Base-by-base conservation (phyloP, 2,329 filamentous ascomycete species). In the Aspergillus jensenii region DNA sequence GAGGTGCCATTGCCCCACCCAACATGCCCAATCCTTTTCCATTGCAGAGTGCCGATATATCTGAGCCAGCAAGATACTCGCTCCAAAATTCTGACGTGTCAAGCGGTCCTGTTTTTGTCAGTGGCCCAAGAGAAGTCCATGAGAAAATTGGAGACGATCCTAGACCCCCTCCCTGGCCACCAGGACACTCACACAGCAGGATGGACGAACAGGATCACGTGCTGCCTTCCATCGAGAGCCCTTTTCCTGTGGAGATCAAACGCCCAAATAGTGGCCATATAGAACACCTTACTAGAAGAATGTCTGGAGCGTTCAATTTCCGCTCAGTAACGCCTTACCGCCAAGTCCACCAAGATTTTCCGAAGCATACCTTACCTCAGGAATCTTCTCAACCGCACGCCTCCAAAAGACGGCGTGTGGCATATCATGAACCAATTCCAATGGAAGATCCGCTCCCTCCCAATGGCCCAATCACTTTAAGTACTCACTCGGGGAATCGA, bases 141-240 rank as follows among this genome's bases (percentile, higher is more conserved):
- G 60, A 62, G 14, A 63, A 50, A 39, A 61, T 45, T 47, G 55
- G 62, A 44, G 54, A 56, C 31, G 64, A 65, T 55, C 47, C 61
- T 54, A 60, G 64, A 31, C 58, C 61, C 45, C 60, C 58, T 12
- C 40, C 62, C 46, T 64, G 63, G 37, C 31, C 58, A 33, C 49
- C 60, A 27, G 57, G 47, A 44, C 53, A 63, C 40, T 59, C 58
- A 51, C 61, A 62, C 48, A 46, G 56, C 52, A 61, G 63, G 45
- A 63, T 60, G 44, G 65, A 63, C 51, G 59, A 62, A 39, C 71
- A 69, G 65, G 68, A 72, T 49, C 66, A 62, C 45, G 67, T 68
- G 47, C 59, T 76, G 14, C 74, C 72, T 15, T 76, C 74, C 35
- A 75, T 77, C 62, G 74, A 77, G 58, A 56, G 50, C 52, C 64